Conservation (phyloP, 2,329 filamentous ascomycete genomes). For the Fusarium aywerte region DNA sequence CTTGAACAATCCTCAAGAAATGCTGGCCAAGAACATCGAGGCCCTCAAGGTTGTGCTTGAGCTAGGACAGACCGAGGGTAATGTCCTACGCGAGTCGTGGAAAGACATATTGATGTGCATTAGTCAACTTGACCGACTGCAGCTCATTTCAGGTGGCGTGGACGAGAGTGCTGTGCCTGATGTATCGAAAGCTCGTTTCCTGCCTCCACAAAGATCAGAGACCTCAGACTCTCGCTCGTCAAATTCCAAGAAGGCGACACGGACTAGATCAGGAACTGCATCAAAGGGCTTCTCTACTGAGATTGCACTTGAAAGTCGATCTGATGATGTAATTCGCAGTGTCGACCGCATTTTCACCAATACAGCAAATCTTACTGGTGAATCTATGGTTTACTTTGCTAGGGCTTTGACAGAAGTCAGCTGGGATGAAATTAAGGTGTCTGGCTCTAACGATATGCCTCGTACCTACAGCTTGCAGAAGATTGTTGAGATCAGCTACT, state of each 20-base stretch:
- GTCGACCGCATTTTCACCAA: conserved; percentile 98
- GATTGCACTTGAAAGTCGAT: conserved; percentile 90
- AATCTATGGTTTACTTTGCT: conserved; percentile 96
- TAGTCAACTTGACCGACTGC: conserved; percentile 93
- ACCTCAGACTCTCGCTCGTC: conserved; percentile 72
- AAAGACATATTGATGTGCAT: conserved; percentile 95
- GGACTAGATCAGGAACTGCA: conserved; percentile 65
- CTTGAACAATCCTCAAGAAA: conserved; percentile 93
- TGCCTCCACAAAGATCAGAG: conserved; percentile 67
- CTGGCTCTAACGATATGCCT: conserved; percentile 93
- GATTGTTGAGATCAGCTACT: conserved; percentile 98
- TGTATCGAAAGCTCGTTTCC: conserved; percentile 83
- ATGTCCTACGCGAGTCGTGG: conserved; percentile 90
- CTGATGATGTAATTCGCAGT: conserved; percentile 89
- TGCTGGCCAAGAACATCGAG: conserved; percentile 95
- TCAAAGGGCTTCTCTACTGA: conserved; percentile 77
- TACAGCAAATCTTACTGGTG: conserved; percentile 90
- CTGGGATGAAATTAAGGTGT: conserved; percentile 99
- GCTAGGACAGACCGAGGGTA: conserved; percentile 91
- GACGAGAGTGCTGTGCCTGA: conserved; percentile 94
- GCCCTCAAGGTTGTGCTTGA: conserved; percentile 92
- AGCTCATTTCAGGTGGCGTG: conserved; percentile 93
- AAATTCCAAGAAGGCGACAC: conserved; percentile 62
- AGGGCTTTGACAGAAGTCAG: conserved; percentile 93
- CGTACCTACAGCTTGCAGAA: conserved; percentile 98